phyloP scores from a whole-genome alignment of 2,329 filamentous ascomycete species.

The Alternaria hordeiaustralica region DNA sequence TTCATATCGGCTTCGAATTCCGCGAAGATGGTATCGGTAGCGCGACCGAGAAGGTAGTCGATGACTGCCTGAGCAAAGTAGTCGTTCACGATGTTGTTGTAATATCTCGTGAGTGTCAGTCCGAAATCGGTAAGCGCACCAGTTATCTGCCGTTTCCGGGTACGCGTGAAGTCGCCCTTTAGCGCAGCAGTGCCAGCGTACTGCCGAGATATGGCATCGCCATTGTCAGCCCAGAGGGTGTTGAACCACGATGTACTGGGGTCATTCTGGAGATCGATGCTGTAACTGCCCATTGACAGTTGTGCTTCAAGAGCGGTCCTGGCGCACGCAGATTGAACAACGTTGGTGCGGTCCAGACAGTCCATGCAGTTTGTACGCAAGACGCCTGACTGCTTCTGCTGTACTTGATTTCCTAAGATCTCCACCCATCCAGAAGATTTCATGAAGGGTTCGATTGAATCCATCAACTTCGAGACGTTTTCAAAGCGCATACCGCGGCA shows the following conservation, averaged over 20 bases:
- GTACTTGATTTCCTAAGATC: conserved; percentile 52
- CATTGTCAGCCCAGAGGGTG: conserved; percentile 95
- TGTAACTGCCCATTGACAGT: conserved; percentile 75
- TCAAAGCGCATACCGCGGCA: conserved; percentile 98
- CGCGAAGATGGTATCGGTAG: conserved; percentile 83
- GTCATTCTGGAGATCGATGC: conserved; percentile 76
- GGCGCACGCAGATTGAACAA: conserved; percentile 90
- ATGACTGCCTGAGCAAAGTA: conserved; percentile 96
- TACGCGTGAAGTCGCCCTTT: conserved; percentile 96
- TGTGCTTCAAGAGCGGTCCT: conserved; percentile 82
- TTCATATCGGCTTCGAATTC: conserved; percentile 96
- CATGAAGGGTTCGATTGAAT: conserved; percentile 71
- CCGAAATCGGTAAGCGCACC: conserved; percentile 92
- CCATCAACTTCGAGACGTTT: conserved; percentile 82
- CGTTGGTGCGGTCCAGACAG: conserved; percentile 93
- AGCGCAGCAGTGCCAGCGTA: conserved; percentile 95
- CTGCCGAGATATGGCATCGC: conserved; percentile 92
- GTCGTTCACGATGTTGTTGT: conserved; percentile 92
- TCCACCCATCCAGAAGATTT: conserved; percentile 76
- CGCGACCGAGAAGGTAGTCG: conserved; percentile 90
- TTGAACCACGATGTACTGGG: conserved; percentile 93
- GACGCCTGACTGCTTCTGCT: conserved; percentile 70
- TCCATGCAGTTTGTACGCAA: conserved; percentile 99
- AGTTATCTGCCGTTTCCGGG: conserved; percentile 85
- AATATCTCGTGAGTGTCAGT: conserved; percentile 80